Evolutionary conservation across 306 rosid genomes (phyloP).

Genomic region (Argentina anserina): DNA sequence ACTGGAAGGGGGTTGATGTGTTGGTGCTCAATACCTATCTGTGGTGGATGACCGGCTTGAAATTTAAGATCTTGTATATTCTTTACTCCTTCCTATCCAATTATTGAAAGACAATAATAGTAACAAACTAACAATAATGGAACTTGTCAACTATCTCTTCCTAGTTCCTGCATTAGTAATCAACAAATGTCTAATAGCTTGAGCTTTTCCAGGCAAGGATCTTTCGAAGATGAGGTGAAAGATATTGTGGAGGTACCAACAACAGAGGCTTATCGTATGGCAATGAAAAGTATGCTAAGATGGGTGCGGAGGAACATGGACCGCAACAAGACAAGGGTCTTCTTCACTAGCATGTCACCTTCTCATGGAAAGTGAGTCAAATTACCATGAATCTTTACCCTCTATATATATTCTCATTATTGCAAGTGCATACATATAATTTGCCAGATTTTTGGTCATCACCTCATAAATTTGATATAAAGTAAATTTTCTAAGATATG

Average conservation of each 20-base stretch:
- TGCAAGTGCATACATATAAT: neutral
- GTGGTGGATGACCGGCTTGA: slow-evolving; percentile 94
- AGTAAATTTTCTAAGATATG: neutral
- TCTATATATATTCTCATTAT: neutral
- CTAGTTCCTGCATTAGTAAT: neutral
- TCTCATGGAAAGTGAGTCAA: slow-evolving; percentile 68
- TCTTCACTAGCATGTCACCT: slow-evolving; percentile 99
- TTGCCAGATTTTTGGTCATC: neutral
- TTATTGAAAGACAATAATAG: neutral
- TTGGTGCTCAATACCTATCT: slow-evolving; percentile 84
- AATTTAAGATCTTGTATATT: slow-evolving; percentile 74
- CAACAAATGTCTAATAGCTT: neutral
- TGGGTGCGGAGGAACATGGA: slow-evolving; percentile 86
- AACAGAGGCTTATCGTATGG: slow-evolving; percentile 89
- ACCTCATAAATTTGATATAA: neutral
- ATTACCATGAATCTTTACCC: neutral
- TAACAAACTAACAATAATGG: too few relatives aligned
- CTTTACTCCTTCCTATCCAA: neutral
- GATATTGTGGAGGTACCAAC: slow-evolving; percentile 68
- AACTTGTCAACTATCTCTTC: neutral
- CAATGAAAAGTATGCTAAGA: slow-evolving; percentile 85
- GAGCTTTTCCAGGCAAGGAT: slow-evolving; percentile 55
- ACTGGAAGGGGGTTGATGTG: slow-evolving; percentile 87
- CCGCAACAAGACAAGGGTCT: slow-evolving; percentile 79
- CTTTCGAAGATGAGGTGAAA: slow-evolving; percentile 74